These are phyloP conservation scores for Cryptococcus sp. DNA, from an alignment of 1,284 basidiomycete species.

Conservation along the genomic window DNA sequence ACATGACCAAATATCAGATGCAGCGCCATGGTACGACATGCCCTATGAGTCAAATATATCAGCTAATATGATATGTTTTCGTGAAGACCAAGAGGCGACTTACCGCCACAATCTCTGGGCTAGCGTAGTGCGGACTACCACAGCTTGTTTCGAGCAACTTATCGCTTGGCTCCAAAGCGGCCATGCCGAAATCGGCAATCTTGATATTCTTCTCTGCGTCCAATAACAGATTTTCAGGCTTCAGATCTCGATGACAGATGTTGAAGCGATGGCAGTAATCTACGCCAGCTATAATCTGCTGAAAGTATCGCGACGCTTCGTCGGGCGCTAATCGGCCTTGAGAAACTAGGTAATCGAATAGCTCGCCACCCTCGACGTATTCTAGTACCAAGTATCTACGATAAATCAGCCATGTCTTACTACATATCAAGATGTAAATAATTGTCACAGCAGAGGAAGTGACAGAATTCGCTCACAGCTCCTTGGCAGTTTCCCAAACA, in stretches of 20 bases:
- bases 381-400: slow-evolving; percentile 84
- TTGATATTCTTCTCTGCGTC: slow-evolving; percentile 84
- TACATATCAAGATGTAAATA: background rate
- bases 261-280: slow-evolving; percentile 97
- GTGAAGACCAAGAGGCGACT: slow-evolving; percentile 54
- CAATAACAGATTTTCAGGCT: slow-evolving; percentile 90
- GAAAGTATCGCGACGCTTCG: slow-evolving; percentile 87
- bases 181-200: slow-evolving; percentile 97
- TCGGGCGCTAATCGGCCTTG: slow-evolving; percentile 71
- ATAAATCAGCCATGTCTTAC: background rate
- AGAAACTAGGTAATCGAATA: slow-evolving; percentile 88
- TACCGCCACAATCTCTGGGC: slow-evolving; percentile 96
- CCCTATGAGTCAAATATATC: slow-evolving; percentile 84
- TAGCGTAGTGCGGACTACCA: slow-evolving; percentile 96
- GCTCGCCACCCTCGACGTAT: slow-evolving; percentile 93
- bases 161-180: slow-evolving; percentile 71
- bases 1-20: slow-evolving; percentile 95
- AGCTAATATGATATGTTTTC: slow-evolving; percentile 61
- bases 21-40: slow-evolving; percentile 77
- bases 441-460: background rate
- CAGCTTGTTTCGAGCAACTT: slow-evolving; percentile 86
- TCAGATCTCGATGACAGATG: slow-evolving; percentile 93
- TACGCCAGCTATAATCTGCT: slow-evolving; percentile 89
- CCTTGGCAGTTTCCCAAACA: slow-evolving; percentile 91
- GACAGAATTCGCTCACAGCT: slow-evolving; percentile 62